These are phyloP conservation scores for Diplocarpon mali DNA, from an alignment of 2,329 filamentous ascomycete species.

Conservation along the genomic window DNA sequence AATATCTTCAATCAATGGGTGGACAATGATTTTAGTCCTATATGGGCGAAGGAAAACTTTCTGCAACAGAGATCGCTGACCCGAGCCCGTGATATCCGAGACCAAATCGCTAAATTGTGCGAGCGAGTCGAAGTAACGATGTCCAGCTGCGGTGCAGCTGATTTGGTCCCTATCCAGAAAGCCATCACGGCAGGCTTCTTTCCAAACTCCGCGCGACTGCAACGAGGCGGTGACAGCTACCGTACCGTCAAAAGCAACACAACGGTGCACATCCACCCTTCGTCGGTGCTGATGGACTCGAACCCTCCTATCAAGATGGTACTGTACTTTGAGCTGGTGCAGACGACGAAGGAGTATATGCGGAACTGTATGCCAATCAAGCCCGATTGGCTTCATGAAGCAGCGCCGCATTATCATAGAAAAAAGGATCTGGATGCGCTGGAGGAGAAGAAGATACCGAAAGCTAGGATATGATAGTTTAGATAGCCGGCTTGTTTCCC, in stretches of 20 bases:
- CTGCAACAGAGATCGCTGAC: conserved; percentile 83
- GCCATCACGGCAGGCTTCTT: conserved; percentile 90
- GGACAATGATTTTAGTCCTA: conserved; percentile 75
- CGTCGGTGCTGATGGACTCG: conserved; percentile 64
- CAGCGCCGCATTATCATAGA: conserved; percentile 92
- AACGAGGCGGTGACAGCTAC: conserved; percentile 77
- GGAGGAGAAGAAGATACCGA: conserved; percentile 68
- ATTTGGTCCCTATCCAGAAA: conserved; percentile 72
- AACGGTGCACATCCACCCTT: conserved; percentile 86
- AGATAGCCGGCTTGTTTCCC: neutral
- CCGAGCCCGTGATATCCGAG: conserved; percentile 79
- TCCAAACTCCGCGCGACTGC: conserved; percentile 76
- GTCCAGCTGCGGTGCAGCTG: conserved; percentile 56
- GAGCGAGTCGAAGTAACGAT: conserved; percentile 80
- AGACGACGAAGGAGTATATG: conserved; percentile 89
- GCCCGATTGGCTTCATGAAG: conserved; percentile 73
- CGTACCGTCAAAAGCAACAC: conserved; percentile 84
- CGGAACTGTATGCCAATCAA: conserved; percentile 77
- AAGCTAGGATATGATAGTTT: conserved; percentile 24
- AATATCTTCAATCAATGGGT: conserved; percentile 97
- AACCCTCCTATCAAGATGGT: conserved; percentile 73
- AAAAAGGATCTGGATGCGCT: conserved; percentile 77
- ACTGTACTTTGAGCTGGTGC: conserved; percentile 74
- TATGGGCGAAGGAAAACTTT: conserved; percentile 91
- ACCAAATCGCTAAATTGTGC: conserved; percentile 84